These are phyloP conservation scores for Afroboletus lepidellus DNA, from an alignment of 1,284 basidiomycete genomes.

Conservation along the genomic window DNA sequence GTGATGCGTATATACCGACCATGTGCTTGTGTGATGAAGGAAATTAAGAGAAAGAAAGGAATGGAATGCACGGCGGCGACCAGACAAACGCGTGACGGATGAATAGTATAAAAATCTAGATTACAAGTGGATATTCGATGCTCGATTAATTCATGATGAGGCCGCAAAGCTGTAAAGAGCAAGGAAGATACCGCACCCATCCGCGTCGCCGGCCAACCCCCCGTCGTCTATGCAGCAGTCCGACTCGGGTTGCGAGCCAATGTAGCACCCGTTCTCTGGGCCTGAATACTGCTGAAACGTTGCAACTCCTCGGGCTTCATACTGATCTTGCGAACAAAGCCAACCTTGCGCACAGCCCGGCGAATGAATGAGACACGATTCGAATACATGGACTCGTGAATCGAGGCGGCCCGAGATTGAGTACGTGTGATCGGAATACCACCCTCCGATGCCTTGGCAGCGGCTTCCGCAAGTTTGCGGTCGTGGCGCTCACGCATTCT, in stretches of 20 bases:
- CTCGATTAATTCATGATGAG: slow-evolving; percentile 23
- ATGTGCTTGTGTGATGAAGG: slow-evolving; percentile 12
- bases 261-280: slow-evolving; percentile 70
- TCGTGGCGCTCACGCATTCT: slow-evolving; percentile 70
- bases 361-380: slow-evolving; percentile 90
- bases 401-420: slow-evolving; percentile 84
- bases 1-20: slow-evolving; percentile 18
- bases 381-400: slow-evolving; percentile 92
- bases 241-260: slow-evolving; percentile 78
- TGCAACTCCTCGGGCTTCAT: slow-evolving; percentile 84
- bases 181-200: slow-evolving; percentile 25
- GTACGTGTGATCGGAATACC: slow-evolving; percentile 85
- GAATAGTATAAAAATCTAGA: slow-evolving; percentile 35
- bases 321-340: slow-evolving; percentile 77
- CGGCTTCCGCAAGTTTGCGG: slow-evolving; percentile 32
- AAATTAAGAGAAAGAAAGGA: slow-evolving; percentile 17
- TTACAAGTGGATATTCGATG: slow-evolving; percentile 37
- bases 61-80: slow-evolving; percentile 20
- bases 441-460: slow-evolving; percentile 43
- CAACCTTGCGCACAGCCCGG: slow-evolving; percentile 81
- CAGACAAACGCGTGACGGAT: slow-evolving; percentile 14
- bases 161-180: slow-evolving; percentile 19
- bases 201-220: slow-evolving; percentile 8
- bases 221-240: slow-evolving; percentile 39
- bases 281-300: slow-evolving; percentile 83